phyloP scores from a whole-genome alignment of 2,329 filamentous ascomycete genomes.

The Botryotinia convoluta region DNA sequence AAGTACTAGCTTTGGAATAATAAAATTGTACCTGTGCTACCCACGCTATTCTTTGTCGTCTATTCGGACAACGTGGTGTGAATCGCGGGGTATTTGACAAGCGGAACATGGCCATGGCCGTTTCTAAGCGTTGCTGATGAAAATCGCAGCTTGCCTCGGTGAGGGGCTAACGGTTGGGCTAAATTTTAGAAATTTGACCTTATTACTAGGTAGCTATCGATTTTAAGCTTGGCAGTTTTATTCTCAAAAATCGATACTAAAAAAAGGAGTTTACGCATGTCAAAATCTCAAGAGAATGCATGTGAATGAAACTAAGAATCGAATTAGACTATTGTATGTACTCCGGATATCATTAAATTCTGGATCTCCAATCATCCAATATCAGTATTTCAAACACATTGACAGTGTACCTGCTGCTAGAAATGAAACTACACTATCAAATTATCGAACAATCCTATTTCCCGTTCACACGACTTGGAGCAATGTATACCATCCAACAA shows the following conservation, averaged over 20 bases:
- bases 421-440: slow-evolving; percentile 6
- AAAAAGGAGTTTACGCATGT: neutral
- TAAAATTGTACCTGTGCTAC: neutral
- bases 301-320: neutral
- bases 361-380: neutral
- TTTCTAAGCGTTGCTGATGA: slow-evolving; percentile 1
- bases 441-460: neutral
- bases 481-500: slow-evolving; percentile 7
- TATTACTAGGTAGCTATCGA: neutral
- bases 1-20: neutral
- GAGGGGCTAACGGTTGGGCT: neutral
- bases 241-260: neutral
- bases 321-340: neutral
- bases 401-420: slow-evolving; percentile 11
- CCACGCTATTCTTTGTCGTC: neutral
- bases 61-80: neutral
- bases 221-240: neutral
- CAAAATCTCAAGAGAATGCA: too few species aligned
- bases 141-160: neutral
- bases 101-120: slow-evolving; percentile 14
- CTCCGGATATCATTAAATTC: neutral
- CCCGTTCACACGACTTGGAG: neutral
- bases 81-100: slow-evolving; percentile 12
- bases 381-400: slow-evolving; percentile 10
- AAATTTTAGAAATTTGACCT: neutral